Evolutionary conservation across 192 early-diverging fungal species (phyloP).

Genomic region (Gonapodya prolifera): DNA sequence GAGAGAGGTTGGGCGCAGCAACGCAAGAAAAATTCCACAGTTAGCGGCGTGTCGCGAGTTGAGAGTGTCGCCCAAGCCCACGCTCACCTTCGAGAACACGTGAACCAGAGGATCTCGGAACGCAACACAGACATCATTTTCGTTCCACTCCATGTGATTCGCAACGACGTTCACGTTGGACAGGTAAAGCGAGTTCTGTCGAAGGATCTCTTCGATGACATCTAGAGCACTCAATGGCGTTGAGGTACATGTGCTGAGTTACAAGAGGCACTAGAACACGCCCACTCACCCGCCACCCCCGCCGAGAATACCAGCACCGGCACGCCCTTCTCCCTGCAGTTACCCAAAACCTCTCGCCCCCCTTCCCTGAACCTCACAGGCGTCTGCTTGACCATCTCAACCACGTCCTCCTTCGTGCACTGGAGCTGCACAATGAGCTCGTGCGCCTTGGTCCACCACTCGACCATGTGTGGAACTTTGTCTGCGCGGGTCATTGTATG

Average conservation of each 20-base stretch:
- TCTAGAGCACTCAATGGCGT: too few relatives aligned
- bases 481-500: constrained; percentile 28
- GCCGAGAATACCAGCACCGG: constrained; percentile 62
- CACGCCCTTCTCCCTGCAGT: constrained; percentile 17
- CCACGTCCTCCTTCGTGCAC: constrained; percentile 31
- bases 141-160: constrained; percentile 52
- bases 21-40: too few relatives aligned
- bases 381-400: constrained; percentile 31
- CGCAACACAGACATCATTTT: constrained; percentile 25
- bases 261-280: constrained; percentile 4
- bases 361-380: constrained; percentile 33
- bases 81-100: constrained; percentile 58
- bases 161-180: constrained; percentile 54
- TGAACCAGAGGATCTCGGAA: constrained; percentile 57
- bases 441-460: constrained; percentile 61
- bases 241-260: background rate
- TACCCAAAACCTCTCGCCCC: constrained; percentile 22
- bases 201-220: constrained; percentile 44
- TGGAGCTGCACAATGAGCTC: constrained; percentile 31
- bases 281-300: constrained; percentile 31
- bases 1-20: too few relatives aligned
- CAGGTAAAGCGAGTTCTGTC: constrained; percentile 19
- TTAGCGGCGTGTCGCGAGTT: constrained; percentile 21
- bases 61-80: constrained; percentile 26
- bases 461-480: constrained; percentile 50